These are phyloP conservation scores for Symbiodinium pilosum DNA, from an alignment of 73 alveolate species.

Conservation along the genomic window DNA sequence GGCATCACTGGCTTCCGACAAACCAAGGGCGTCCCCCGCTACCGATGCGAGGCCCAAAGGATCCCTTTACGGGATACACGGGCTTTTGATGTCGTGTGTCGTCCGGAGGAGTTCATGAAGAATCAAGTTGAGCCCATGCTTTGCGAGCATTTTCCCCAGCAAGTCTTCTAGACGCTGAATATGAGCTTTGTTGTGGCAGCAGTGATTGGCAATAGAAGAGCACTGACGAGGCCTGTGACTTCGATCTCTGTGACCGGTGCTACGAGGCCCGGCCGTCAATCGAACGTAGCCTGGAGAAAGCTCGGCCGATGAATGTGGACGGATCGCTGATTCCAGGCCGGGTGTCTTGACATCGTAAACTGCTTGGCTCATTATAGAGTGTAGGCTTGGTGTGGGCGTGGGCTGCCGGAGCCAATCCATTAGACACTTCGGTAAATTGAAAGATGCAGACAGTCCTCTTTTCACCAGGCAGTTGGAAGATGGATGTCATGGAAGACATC, in stretches of 20 bases:
- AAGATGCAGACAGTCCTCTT: too few relatives aligned
- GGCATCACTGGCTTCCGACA: slow-evolving; percentile 23
- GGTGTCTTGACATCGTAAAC: too few relatives aligned
- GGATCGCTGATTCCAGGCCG: background rate
- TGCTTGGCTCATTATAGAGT: too few relatives aligned
- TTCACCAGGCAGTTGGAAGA: slow-evolving; percentile 32
- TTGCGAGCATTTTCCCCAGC: too few relatives aligned
- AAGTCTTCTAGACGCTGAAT: background rate
- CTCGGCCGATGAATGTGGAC: background rate
- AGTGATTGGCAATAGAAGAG: too few relatives aligned
- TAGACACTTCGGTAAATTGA: background rate
- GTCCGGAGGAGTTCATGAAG: too few relatives aligned
- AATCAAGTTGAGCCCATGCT: too few relatives aligned
- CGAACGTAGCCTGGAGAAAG: background rate
- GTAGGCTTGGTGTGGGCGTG: too few relatives aligned
- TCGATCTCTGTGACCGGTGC: slow-evolving; percentile 84
- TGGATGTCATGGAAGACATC: slow-evolving; percentile 48
- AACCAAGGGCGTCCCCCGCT: slow-evolving; percentile 78
- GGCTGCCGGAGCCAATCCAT: background rate
- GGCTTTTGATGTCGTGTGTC: background rate
- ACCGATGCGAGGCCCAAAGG: slow-evolving; percentile 58
- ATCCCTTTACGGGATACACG: background rate
- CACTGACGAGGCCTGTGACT: slow-evolving; percentile 46
- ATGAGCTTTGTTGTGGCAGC: background rate
- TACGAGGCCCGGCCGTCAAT: slow-evolving; percentile 23